Conservation (phyloP, 352 stramenopile genomes). For the Thalassiosira hispida region DNA sequence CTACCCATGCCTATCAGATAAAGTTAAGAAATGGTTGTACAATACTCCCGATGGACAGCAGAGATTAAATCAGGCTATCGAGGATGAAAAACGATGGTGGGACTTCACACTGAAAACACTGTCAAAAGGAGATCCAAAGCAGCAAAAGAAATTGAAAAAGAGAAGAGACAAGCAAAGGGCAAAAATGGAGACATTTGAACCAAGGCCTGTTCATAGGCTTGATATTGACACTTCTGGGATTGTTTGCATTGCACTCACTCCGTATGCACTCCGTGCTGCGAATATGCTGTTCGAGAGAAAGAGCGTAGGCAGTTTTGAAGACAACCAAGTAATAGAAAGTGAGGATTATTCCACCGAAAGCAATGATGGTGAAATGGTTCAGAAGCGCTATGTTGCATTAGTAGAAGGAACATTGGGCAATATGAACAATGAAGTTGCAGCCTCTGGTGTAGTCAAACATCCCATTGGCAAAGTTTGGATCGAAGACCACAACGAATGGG, state of each 20-base stretch:
- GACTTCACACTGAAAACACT: constrained; percentile 10
- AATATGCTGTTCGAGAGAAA: constrained; percentile 56
- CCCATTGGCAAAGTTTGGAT: constrained; percentile 56
- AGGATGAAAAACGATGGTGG: constrained; percentile 43
- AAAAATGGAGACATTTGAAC: constrained; percentile 39
- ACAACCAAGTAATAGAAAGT: not conserved
- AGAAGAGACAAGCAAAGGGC: constrained; percentile 19
- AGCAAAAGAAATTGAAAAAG: constrained; percentile 24
- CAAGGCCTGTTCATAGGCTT: constrained; percentile 51
- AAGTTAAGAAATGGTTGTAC: constrained; percentile 35
- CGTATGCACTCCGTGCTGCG: constrained; percentile 44
- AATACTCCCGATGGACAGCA: constrained; percentile 23
- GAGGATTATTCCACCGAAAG: not conserved
- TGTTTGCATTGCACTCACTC: constrained; percentile 51
- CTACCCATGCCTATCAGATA: constrained; percentile 44
- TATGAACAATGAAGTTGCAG: not conserved
- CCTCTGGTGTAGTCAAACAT: constrained; percentile 20
- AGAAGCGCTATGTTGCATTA: constrained; percentile 53
- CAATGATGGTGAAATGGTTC: constrained; percentile 8
- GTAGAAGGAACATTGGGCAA: constrained; percentile 40
- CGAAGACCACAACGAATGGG: constrained; percentile 51
- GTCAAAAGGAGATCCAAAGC: constrained; percentile 14
- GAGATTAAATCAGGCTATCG: constrained; percentile 15
- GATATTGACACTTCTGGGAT: constrained; percentile 59
- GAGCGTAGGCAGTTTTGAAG: constrained; percentile 8